phyloP scores from a whole-genome alignment of 23 red algal genomes.

The Gracilaria domingensis region DNA sequence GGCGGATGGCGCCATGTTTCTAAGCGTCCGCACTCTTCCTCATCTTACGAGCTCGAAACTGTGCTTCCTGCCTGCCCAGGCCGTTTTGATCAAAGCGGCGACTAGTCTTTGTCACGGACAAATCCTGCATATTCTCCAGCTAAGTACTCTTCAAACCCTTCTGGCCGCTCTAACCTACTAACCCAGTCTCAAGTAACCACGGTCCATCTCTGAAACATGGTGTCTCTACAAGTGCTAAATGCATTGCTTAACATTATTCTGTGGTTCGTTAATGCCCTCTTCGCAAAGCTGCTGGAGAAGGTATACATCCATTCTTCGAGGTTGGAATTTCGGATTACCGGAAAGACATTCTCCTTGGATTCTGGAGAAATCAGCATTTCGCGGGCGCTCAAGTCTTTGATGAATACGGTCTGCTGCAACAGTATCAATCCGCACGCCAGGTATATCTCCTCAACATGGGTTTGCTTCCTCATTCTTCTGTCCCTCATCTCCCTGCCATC shows the following conservation, averaged over 20 bases:
- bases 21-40: too few relatives aligned
- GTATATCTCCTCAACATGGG: slow-evolving; percentile 16
- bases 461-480: slow-evolving; percentile 21
- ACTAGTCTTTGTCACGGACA: too few relatives aligned
- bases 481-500: slow-evolving; percentile 11
- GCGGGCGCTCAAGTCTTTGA: background rate
- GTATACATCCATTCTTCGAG: slow-evolving; percentile 12
- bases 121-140: too few relatives aligned
- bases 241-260: background rate
- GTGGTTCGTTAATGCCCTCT: slow-evolving; percentile 18
- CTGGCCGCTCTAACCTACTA: background rate
- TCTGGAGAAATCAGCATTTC: slow-evolving; percentile 2
- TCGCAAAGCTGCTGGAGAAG: background rate
- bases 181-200: too few relatives aligned
- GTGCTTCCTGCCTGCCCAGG: too few relatives aligned
- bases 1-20: too few relatives aligned
- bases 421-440: background rate
- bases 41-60: too few relatives aligned
- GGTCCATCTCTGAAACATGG: background rate
- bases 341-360: slow-evolving; percentile 2
- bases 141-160: background rate
- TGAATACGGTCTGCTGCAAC: background rate
- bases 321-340: background rate
- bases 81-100: too few relatives aligned
- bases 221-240: slow-evolving; percentile 10